Conservation (phyloP, 2,329 filamentous ascomycete genomes). For the Gyromitra esculenta region DNA sequence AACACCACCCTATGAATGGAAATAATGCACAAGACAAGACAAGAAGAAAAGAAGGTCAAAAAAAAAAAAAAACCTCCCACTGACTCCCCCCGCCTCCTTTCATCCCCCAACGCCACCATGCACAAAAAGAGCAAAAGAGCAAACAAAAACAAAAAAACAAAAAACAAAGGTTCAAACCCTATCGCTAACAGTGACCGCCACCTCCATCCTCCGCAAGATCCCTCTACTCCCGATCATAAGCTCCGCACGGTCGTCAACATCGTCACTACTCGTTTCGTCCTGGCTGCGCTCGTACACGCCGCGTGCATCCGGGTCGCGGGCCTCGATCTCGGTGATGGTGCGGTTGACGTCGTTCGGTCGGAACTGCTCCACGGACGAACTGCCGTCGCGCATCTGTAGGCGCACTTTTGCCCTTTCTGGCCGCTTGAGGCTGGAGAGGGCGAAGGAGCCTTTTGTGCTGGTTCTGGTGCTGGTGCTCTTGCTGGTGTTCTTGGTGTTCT, state of each 20-base stretch:
- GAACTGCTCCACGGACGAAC: conserved; percentile 32
- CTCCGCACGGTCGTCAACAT: background rate
- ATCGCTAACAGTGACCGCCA: conserved; percentile 42
- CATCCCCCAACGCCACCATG: background rate
- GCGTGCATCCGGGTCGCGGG: background rate
- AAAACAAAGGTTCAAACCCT: conserved; percentile 25
- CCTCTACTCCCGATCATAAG: background rate
- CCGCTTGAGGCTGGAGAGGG: conserved; percentile 12
- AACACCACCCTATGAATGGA: conserved; percentile 10
- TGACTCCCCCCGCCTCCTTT: too few relatives aligned
- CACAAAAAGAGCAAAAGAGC: background rate
- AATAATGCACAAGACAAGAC: background rate
- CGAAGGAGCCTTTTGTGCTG: conserved; percentile 3
- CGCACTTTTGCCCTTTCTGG: conserved; percentile 27
- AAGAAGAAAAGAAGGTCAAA: too few relatives aligned
- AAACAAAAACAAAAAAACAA: too few relatives aligned
- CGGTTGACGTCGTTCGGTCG: conserved; percentile 28
- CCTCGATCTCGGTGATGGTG: conserved; percentile 39
- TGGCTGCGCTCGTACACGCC: background rate
- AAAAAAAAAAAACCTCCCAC: background rate
- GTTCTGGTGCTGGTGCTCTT: background rate
- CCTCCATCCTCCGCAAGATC: conserved; percentile 43
- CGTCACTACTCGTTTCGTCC: background rate
- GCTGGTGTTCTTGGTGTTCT: too few relatives aligned
- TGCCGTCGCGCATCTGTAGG: conserved; percentile 7